These are phyloP conservation scores for Saccharomycopsis phalli DNA, from an alignment of 1,139 yeast genomes.

Conservation along the genomic window DNA sequence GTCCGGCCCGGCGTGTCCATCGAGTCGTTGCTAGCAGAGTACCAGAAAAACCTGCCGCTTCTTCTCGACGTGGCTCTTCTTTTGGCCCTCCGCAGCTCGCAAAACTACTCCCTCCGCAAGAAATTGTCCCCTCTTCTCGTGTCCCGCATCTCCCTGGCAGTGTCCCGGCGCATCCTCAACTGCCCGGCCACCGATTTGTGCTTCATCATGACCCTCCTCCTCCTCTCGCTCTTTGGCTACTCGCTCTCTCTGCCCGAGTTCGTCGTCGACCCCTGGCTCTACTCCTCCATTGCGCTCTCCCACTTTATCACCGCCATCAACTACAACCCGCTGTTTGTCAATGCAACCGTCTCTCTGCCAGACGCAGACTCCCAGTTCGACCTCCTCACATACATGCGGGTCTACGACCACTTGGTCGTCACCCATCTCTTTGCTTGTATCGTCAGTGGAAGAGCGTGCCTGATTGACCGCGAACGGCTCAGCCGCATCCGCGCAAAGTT, in stretches of 20 bases:
- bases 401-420: conserved; percentile 66
- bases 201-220: conserved; percentile 53
- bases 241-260: conserved; percentile 42
- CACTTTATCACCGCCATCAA: conserved; percentile 39
- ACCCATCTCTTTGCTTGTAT: conserved; percentile 65
- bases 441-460: conserved; percentile 64
- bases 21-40: conserved; percentile 36
- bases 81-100: conserved; percentile 43
- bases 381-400: conserved; percentile 43
- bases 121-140: conserved; percentile 29
- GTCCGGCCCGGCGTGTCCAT: conserved; percentile 48
- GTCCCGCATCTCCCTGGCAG: conserved; percentile 31
- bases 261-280: conserved; percentile 51
- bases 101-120: conserved; percentile 28
- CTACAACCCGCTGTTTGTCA: conserved; percentile 18
- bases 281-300: conserved; percentile 50
- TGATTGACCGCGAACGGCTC: conserved; percentile 58
- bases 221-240: conserved; percentile 50
- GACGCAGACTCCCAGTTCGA: conserved; percentile 35
- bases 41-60: conserved; percentile 44
- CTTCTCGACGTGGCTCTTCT: conserved; percentile 56
- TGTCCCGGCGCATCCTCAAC: conserved; percentile 35
- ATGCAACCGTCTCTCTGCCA: conserved; percentile 27
- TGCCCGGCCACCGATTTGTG: conserved; percentile 38
- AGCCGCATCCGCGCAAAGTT: conserved; percentile 55